A percentile compares a stretch with the other conserved stretches of the same genome.
Evolutionary conservation across 495 filamentous ascomycete genomes (phyloP).

Genomic region (Cetradonia linearis): DNA sequence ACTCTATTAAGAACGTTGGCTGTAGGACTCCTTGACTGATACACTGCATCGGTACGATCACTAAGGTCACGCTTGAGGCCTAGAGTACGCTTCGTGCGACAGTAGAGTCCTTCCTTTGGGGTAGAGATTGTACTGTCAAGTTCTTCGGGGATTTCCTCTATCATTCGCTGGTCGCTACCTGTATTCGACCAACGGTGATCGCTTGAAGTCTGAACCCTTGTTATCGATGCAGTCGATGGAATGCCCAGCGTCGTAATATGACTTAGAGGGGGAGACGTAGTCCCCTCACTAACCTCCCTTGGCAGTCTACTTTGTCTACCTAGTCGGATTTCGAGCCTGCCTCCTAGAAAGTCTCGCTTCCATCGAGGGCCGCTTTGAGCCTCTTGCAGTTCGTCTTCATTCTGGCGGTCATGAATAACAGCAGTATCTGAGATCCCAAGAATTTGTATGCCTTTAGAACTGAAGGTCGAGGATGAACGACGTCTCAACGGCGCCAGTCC

Average conservation of each 20-base stretch:
- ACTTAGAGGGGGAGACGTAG: not conserved
- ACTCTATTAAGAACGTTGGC: slow-evolving; percentile 16
- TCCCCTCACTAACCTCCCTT: not conserved
- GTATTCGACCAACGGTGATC: not conserved
- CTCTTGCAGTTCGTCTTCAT: slow-evolving; percentile 6
- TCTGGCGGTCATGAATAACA: not conserved
- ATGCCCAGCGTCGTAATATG: not conserved
- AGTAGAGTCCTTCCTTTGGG: slow-evolving; percentile 21
- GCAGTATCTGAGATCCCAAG: not conserved
- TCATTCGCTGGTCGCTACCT: slow-evolving; percentile 1
- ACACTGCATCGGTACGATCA: not conserved
- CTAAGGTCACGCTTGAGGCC: slow-evolving; percentile 14
- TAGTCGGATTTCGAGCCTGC: slow-evolving; percentile 23
- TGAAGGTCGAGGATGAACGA: slow-evolving; percentile 6
- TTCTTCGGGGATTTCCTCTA: not conserved
- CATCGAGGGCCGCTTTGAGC: slow-evolving; percentile 18
- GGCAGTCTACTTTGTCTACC: slow-evolving; percentile 4
- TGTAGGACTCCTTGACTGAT: slow-evolving; percentile 1
- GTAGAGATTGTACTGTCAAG: not conserved
- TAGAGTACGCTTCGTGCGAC: slow-evolving; percentile 21
- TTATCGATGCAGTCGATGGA: slow-evolving; percentile 1
- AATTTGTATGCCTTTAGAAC: slow-evolving; percentile 5
- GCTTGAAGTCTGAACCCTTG: not conserved
- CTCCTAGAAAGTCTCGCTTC: slow-evolving; percentile 17
- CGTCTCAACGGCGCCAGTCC: not conserved